Evolutionary conservation across 345 rosid genomes (phyloP), one percentile per base, ranked within the genome.

Genomic region (Eucalyptus erythrocorys): DNA sequence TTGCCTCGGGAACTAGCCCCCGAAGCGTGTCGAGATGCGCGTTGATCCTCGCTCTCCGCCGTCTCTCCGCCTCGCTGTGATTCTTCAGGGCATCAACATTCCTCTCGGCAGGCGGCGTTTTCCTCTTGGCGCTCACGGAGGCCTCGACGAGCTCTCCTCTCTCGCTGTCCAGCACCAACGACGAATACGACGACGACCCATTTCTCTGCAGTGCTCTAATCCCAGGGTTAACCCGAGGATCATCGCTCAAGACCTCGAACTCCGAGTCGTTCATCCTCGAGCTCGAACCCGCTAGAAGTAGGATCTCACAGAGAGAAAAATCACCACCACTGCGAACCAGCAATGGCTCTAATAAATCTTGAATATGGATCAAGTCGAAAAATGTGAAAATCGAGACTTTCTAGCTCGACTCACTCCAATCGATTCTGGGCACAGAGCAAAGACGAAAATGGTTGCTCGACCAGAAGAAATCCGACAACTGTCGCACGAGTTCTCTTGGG

Each of bases 1-100:
- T 88, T 12, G 92, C 87, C 87, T 89, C 90, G 47, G 96, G 96
- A 5, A 94, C 86, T 10, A 94, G 88, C 66, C 90, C 89, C 5
- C 95, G 93, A 49, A 94, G 96, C 27, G 94, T 91, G 87, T 89
- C 93, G 48, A 93, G 92, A 89, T 94, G 96, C 42, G 92, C 82
- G 87, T 93, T 94, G 87, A 94, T 93, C 88, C 95, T 91, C 51
- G 87, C 95, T 51, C 96, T 91, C 42, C 96, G 89, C 88, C 91
- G 88, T 91, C 94, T 93, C 89, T 94, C 96, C 4, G 96, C 94
- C 90, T 93, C 94, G 37, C 93, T 91, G 89, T 94, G 96, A 87
- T 91, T 94, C 93, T 91, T 93, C 89, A 91, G 91, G 89, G 96
- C 94, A 48, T 89, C 92, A 86, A 91, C 43, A 59, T 88, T 86